Conservation (phyloP, 352 stramenopile species). For the Thalassiosira livingstoniorum region DNA sequence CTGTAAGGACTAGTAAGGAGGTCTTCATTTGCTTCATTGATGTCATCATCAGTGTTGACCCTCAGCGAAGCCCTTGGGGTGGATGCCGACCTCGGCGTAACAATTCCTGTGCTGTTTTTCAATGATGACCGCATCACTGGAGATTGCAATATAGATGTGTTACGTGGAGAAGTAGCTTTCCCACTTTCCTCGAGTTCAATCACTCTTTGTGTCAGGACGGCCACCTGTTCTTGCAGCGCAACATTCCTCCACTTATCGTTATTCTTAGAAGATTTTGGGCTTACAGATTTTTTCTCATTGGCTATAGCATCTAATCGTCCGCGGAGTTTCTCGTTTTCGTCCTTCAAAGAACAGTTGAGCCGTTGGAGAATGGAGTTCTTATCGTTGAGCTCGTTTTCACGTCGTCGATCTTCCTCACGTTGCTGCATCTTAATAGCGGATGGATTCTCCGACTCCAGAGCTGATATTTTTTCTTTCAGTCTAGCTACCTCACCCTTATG, state of each 20-base stretch:
- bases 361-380: conserved; percentile 59
- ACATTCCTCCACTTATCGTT: conserved; percentile 78
- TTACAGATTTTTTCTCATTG: conserved; percentile 30
- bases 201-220: conserved; percentile 59
- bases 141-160: conserved; percentile 43
- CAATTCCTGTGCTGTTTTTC: conserved; percentile 17
- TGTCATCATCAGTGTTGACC: conserved; percentile 18
- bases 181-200: conserved; percentile 56
- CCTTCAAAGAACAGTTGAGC: conserved; percentile 59
- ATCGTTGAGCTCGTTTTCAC: conserved; percentile 31
- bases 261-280: conserved; percentile 37
- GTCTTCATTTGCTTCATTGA: conserved; percentile 39
- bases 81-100: conserved; percentile 11
- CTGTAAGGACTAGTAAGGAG: conserved; percentile 27
- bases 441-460: conserved; percentile 60
- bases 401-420: conserved; percentile 29
- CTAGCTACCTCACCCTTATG: conserved; percentile 71
- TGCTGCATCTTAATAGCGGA: conserved; percentile 32
- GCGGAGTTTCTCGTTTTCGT: conserved; percentile 65
- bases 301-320: conserved; percentile 45
- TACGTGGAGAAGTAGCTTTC: conserved; percentile 8
- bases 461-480: conserved; percentile 66
- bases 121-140: conserved; percentile 42
- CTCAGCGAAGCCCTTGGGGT: conserved; percentile 21
- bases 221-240: conserved; percentile 69